Base-by-base conservation (phyloP, 2,329 filamentous ascomycete species). In the Clarireedia homoeocarpa region DNA sequence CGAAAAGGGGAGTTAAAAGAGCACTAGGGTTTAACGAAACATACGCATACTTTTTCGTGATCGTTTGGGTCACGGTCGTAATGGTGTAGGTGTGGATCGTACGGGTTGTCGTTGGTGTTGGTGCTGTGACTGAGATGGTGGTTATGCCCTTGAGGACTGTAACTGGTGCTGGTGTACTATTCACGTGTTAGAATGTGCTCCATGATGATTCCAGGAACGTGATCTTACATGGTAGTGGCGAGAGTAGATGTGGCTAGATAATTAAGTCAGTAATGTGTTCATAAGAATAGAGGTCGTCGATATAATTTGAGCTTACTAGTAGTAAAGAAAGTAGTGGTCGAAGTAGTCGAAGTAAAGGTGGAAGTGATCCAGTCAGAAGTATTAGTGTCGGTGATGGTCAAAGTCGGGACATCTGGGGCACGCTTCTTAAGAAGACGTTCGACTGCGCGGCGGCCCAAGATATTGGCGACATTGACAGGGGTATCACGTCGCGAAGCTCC, bases 281-380 rank as follows among this genome's bases (percentile, higher is more conserved):
- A 17, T 10, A 36, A 15, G n/a, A 10, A 26, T 9, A 2, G 2
- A 20, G 15, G 17, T 36, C 27, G 4, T 4, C 15, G 10, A 15
- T n/a, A 7, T 2, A 6, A 10, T 5, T 39, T 3, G 5, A 38
- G 30, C 53, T 55, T 50, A 55, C 53, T 23, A 20, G 53, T 55
- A n/a, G 12, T 55, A 23, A 36, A 51, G 20, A 55, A 55, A 6
- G 53, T 51, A 24, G 53, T 51, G 9, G 53, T 51, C 26, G 20
- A 34, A 20, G 53, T 50, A 14, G 47, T 51, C 20, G 17, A 51
- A 5, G 26, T 55, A 12, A 51, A 9, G n/a, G 53, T 55, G 17
- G 53, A 50, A 17, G 47, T 55, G 26, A 44, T 38, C 53, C 53
- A 55, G 42, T 55, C 53, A 24, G 47, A 44, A 40, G 38, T 50